phyloP scores from a whole-genome alignment of 208 protist species.

The Dictyostelium gargantuum region DNA sequence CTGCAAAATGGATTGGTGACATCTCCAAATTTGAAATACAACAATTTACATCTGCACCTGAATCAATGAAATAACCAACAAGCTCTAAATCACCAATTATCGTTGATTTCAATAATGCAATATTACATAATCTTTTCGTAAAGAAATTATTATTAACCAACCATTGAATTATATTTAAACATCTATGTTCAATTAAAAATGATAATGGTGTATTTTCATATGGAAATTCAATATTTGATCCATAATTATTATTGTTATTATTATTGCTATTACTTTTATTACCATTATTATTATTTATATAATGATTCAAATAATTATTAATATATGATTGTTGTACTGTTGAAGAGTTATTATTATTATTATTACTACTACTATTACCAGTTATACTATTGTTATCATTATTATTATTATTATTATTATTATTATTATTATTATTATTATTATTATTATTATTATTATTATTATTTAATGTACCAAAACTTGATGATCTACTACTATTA shows the following conservation, averaged over 20 bases:
- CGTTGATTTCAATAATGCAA: background rate
- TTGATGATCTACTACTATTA: background rate
- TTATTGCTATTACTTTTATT: no score
- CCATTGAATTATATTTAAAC: background rate
- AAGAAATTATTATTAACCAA: background rate
- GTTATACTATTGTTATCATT: no score
- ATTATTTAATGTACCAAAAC: background rate
- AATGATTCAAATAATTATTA: no score
- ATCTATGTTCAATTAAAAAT: background rate
- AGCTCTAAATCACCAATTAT: background rate
- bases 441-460: background rate
- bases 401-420: no score
- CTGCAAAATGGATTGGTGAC: background rate
- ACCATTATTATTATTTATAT: no score
- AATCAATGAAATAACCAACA: background rate
- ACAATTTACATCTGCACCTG: background rate
- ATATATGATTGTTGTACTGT: background rate
- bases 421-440: no score
- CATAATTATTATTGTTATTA: no score
- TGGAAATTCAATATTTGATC: background rate
- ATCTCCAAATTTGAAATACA: background rate
- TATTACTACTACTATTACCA: background rate
- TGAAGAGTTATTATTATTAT: no score
- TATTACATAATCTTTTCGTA: background rate
- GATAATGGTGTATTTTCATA: background rate